Evolutionary conservation across 2,329 filamentous ascomycete genomes (phyloP), one percentile per base, ranked within the genome.

Genomic region (Dactylellina haptotyla): DNA sequence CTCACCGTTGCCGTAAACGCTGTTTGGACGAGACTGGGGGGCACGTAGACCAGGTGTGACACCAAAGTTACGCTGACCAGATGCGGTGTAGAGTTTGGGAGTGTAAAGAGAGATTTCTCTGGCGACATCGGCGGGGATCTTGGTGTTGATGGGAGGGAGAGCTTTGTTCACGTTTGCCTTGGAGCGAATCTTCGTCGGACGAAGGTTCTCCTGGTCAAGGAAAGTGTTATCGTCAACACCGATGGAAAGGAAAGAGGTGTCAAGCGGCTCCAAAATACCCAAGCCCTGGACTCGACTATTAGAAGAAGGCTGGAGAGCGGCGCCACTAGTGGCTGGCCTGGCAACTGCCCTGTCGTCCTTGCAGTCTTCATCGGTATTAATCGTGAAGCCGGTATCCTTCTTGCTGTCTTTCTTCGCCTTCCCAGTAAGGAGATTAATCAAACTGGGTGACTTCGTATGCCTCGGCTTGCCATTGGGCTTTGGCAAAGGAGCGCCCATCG

Each of bases 121-220:
- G 5, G 59, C 59, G 10, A 72, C 23, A 6, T 72, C 58, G 0
- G 28, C 43, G 25, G 57, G 66, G 20, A 72, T 54, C 14, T 72
- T 61, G 20, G 67, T 72, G n/a, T 61, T 65, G 37, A 72, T 72
- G 2, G 67, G 67, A 46, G 67, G 67, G 23, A 72, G 66, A 1
- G 41, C 53, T 20, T 72, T 72, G 45, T 72, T 58, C 10, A 53
- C 30, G 23, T 72, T 54, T 6, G 46, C 16, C 20, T 34, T 39
- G 41, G 16, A 16, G 14, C 51, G 66, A 39, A 28, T 39, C 30
- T 48, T 48, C 20, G 34, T 3, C 12, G 50, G 64, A 26, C 37
- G 48, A 28, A 61, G 4, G 50, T 71, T 71, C 18, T 71, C 66
- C 10, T 63, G 57, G 20, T 71, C 58, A 25, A 23, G 4, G 28